Evolutionary conservation across 306 rosid genomes (phyloP), one percentile per base, ranked within the genome.

Genomic region (Heteromeles arbutifolia): DNA sequence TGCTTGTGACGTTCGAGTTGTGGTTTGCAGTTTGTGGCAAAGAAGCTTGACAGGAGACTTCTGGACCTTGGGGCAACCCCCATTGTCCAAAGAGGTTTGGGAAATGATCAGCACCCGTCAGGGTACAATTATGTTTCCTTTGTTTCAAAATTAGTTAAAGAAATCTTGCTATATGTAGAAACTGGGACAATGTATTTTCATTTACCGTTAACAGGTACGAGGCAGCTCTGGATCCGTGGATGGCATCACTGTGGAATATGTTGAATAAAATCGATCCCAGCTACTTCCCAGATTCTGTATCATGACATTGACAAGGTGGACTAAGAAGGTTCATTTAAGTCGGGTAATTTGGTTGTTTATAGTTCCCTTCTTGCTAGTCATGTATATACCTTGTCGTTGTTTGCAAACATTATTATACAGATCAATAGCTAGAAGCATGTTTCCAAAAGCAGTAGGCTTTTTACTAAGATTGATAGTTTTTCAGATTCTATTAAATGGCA

Each of bases 171-270:
- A 11, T 25, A 9, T 9, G 13, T 41, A 13, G 18, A 41, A 64
- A 73, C 28, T 59, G 69, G 21, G 12, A 41, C 21, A 12, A 24
- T 57, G 26, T 29, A 8, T 57, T n/a, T 58, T 3, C 10, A 39
- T 14, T 74, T 54, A 70, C 48, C 56, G 19, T 82, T 73, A 70
- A 66, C 68, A 92, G 98, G 79, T 94, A 90, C 72, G 98, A 94
- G 84, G 98, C 92, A 82, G 91, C 93, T 74, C 90, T 94, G 78
- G 98, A 94, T 89, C 90, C 95, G 37, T 94, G 98, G 97, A 85
- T 92, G 90, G 69, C 85, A 80, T 90, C 95, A 44, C 75, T 94
- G 63, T 94, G 98, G 97, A 81, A 74, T 66, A 78, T 65, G 32
- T 84, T 94, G 84, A 74, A 80, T 82, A 74, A 72, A 63, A 79